These are phyloP conservation scores for Leptographium radiaticola DNA, from an alignment of 2,329 filamentous ascomycete species.

Conservation along the genomic window DNA sequence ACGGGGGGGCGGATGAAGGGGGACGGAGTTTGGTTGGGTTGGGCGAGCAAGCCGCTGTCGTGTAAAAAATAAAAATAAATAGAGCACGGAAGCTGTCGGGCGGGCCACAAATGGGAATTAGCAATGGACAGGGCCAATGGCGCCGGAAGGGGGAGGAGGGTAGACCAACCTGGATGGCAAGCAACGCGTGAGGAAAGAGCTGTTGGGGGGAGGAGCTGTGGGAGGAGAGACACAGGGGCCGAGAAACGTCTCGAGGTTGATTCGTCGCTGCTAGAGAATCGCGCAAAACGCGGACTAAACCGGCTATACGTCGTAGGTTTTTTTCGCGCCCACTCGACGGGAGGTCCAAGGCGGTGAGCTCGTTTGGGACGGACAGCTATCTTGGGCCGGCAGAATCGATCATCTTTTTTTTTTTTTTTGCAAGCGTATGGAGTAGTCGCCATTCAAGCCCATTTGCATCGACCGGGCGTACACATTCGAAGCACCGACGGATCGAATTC, in stretches of 20 bases:
- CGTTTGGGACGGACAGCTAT: neutral
- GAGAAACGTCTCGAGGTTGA: neutral
- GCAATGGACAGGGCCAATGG: neutral
- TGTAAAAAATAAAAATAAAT: neutral
- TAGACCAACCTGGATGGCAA: neutral
- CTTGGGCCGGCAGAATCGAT: constrained; percentile 28
- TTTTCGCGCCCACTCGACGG: neutral
- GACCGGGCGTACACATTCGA: too few species aligned
- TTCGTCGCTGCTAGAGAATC: neutral
- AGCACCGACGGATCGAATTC: too few species aligned
- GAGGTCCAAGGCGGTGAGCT: constrained; percentile 29
- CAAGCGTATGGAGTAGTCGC: neutral
- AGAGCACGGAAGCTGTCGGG: neutral
- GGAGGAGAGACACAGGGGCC: neutral
- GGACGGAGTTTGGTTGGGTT: neutral
- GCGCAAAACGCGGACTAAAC: constrained; percentile 10
- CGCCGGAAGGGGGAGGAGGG: neutral
- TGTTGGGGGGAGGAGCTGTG: too few species aligned
- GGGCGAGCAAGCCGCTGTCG: neutral
- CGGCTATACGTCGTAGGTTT: constrained; percentile 4
- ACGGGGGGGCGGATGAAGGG: neutral
- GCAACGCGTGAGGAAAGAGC: neutral
- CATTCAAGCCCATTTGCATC: too few species aligned
- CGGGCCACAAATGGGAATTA: neutral
- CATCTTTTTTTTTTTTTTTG: constrained; percentile 19